Conservation (phyloP, 495 filamentous ascomycete species). For the Thozetella sp. region DNA sequence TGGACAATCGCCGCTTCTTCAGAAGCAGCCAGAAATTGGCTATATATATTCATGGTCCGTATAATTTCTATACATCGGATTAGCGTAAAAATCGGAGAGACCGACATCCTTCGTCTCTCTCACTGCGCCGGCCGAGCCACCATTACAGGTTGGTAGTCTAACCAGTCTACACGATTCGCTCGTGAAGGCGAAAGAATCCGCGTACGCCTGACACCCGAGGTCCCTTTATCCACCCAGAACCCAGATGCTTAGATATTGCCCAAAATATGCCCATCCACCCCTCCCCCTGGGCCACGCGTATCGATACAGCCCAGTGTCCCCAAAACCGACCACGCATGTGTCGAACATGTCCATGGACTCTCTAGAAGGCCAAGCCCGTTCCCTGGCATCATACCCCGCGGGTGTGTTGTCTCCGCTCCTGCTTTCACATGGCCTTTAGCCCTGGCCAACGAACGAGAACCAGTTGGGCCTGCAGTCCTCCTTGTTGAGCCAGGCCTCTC, state of each 20-base stretch:
- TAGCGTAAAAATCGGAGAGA: background rate
- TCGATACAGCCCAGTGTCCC: slow-evolving; percentile 2
- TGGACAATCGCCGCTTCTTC: too few species aligned
- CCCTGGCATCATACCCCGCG: background rate
- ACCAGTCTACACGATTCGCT: background rate
- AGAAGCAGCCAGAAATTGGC: too few species aligned
- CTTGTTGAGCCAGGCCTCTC: slow-evolving; percentile 77
- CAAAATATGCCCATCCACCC: slow-evolving; percentile 1
- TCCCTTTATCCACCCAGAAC: slow-evolving; percentile 7
- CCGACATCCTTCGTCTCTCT: background rate
- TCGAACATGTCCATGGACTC: background rate
- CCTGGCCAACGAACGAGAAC: slow-evolving; percentile 91
- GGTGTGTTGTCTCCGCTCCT: background rate
- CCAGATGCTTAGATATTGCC: slow-evolving; percentile 6
- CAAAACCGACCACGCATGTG: background rate
- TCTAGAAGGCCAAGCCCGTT: background rate
- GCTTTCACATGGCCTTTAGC: slow-evolving; percentile 39
- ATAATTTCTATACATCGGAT: background rate
- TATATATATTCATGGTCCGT: too few species aligned
- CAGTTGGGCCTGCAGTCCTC: slow-evolving; percentile 97
- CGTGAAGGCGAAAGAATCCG: slow-evolving; percentile 1
- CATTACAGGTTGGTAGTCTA: background rate
- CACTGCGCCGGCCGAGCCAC: background rate
- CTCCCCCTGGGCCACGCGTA: background rate
- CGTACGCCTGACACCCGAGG: slow-evolving; percentile 13